Conservation (phyloP, 768 basidiomycete genomes). For the Lentinula guzmanii region DNA sequence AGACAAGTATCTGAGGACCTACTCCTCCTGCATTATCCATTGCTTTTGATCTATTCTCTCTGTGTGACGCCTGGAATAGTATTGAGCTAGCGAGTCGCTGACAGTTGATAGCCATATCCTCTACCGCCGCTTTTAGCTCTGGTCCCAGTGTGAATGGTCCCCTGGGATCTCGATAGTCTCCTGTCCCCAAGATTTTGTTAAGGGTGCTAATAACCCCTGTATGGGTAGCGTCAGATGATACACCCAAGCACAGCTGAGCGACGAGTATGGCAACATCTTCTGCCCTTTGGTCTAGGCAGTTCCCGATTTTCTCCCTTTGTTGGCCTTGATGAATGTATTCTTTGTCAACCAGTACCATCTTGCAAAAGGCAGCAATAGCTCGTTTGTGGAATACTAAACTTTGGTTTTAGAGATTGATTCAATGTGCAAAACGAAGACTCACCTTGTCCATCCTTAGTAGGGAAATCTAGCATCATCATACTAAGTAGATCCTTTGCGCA, state of each 20-base stretch:
- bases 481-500: background rate
- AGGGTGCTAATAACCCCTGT: background rate
- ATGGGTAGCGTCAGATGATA: background rate
- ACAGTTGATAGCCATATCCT: too few species aligned
- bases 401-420: background rate
- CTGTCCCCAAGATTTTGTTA: background rate
- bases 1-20: too few species aligned
- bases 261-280: background rate
- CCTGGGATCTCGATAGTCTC: background rate
- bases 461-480: background rate
- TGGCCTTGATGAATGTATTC: background rate
- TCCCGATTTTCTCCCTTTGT: too few species aligned
- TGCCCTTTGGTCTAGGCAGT: background rate
- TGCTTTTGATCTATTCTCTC: too few species aligned
- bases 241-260: background rate
- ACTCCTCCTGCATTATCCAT: too few species aligned
- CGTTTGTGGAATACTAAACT: background rate
- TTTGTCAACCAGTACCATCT: background rate
- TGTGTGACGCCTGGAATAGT: too few species aligned
- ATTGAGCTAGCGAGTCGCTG: too few species aligned
- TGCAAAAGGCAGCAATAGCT: background rate
- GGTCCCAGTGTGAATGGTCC: background rate
- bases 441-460: background rate
- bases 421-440: background rate
- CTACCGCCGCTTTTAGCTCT: too few species aligned